A percentile compares a stretch with the other conserved stretches of the same genome.
Evolutionary conservation across 495 filamentous ascomycete species (phyloP).

Genomic region (Cercophora scortea): DNA sequence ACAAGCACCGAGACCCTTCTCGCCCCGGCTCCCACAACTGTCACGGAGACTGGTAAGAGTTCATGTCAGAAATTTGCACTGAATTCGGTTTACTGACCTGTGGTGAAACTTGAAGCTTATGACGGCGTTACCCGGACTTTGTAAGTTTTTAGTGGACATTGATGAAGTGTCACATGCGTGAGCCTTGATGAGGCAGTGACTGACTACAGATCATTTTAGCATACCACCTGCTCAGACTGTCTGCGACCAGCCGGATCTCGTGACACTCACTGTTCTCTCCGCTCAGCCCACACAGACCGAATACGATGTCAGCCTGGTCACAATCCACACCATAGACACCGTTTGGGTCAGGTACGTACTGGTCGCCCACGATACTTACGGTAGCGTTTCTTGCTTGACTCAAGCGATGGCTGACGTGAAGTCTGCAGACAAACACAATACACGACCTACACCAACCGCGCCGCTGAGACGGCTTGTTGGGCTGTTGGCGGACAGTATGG

Average conservation of each 20-base stretch:
- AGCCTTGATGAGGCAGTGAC: background rate
- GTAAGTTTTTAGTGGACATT: slow-evolving; percentile 1
- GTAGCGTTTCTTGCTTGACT: background rate
- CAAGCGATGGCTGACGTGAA: background rate
- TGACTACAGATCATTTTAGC: slow-evolving; percentile 1
- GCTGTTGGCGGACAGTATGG: slow-evolving; percentile 17
- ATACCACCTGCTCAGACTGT: slow-evolving; percentile 13
- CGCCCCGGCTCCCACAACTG: slow-evolving; percentile 2
- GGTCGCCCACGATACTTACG: background rate
- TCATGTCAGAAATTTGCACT: background rate
- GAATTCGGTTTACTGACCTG: background rate
- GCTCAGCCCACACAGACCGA: slow-evolving; percentile 7
- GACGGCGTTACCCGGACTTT: slow-evolving; percentile 5
- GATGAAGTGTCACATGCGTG: background rate
- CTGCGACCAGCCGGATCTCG: slow-evolving; percentile 7
- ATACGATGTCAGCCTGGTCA: slow-evolving; percentile 12
- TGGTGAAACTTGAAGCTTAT: slow-evolving; percentile 2
- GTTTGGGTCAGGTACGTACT: slow-evolving; percentile 12
- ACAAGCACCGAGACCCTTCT: slow-evolving; percentile 10
- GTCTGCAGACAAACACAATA: slow-evolving; percentile 14
- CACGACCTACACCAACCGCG: slow-evolving; percentile 10
- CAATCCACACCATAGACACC: slow-evolving; percentile 5
- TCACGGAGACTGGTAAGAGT: slow-evolving; percentile 10
- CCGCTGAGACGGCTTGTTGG: slow-evolving; percentile 13
- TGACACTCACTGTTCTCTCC: slow-evolving; percentile 8